Evolutionary conservation across 2,329 filamentous ascomycete species (phyloP).

Genomic region (Penicillium brasilianum): DNA sequence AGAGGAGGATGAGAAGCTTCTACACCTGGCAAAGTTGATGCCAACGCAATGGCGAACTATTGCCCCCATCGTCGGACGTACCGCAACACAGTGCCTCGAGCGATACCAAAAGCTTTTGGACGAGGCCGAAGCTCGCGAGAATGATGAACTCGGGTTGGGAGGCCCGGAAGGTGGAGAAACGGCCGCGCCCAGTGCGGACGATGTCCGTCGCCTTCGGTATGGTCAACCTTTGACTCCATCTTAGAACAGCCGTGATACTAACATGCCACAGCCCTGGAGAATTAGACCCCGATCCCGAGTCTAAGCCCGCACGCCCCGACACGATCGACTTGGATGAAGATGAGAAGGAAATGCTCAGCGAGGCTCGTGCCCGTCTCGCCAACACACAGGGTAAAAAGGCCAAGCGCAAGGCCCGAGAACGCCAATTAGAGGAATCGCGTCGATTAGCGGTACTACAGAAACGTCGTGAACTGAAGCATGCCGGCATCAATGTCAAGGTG

Average conservation of each 20-base stretch:
- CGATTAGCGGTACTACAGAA: conserved; percentile 91
- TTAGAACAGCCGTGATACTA: conserved; percentile 15
- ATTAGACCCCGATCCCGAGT: conserved; percentile 95
- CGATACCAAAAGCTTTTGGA: conserved; percentile 96
- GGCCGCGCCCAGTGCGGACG: conserved; percentile 85
- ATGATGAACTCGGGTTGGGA: conserved; percentile 76
- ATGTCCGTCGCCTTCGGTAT: conserved; percentile 78
- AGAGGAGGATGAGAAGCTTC: conserved; percentile 95
- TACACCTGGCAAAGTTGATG: conserved; percentile 97
- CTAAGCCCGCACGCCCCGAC: conserved; percentile 91
- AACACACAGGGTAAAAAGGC: conserved; percentile 99
- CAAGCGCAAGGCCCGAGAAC: conserved; percentile 93
- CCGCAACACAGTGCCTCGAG: conserved; percentile 95
- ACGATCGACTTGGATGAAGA: conserved; percentile 98
- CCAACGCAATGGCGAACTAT: conserved; percentile 99
- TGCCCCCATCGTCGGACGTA: conserved; percentile 92
- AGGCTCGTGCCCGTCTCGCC: conserved; percentile 91
- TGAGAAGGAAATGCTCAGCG: conserved; percentile 99
- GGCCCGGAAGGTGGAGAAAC: conserved; percentile 82
- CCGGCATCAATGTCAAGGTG: conserved; percentile 97
- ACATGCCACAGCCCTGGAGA: conserved; percentile 71
- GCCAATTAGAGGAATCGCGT: conserved; percentile 92
- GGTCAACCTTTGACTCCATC: conserved; percentile 14
- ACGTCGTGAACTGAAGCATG: conserved; percentile 92
- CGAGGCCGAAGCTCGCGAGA: conserved; percentile 89